Conservation (phyloP, 2,329 filamentous ascomycete genomes). For the Colletotrichum tanaceti region DNA sequence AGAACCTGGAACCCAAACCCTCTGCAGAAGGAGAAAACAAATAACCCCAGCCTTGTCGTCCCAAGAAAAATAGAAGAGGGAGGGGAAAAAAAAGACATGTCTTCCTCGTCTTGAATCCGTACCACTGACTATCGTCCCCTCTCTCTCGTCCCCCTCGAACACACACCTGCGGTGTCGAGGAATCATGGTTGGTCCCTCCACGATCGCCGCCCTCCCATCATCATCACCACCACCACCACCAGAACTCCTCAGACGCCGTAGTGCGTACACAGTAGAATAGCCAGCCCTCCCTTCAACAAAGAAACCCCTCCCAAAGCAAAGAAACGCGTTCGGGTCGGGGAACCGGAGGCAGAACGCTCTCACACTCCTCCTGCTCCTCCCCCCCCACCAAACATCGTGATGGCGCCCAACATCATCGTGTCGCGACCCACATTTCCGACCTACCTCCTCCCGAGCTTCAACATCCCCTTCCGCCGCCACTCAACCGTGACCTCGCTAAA, state of each 20-base stretch:
- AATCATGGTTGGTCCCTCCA: constrained; percentile 23
- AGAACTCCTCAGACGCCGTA: background rate
- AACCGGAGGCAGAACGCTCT: background rate
- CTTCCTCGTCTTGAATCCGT: constrained; percentile 3
- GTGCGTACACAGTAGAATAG: background rate
- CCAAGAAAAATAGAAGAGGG: background rate
- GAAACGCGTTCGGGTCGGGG: background rate
- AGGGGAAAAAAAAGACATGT: background rate
- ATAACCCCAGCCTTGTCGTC: constrained; percentile 6
- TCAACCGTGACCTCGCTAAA: constrained; percentile 45
- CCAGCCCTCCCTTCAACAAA: background rate
- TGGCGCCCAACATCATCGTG: constrained; percentile 50
- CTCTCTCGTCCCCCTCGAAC: background rate
- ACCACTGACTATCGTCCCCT: background rate
- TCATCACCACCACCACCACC: background rate
- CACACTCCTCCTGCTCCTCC: too few species aligned
- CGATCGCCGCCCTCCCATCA: background rate
- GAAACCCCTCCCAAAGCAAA: background rate
- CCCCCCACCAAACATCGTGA: background rate
- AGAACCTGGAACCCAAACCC: background rate
- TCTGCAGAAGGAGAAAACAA: constrained; percentile 5
- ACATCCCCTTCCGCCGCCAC: constrained; percentile 59
- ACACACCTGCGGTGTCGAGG: background rate
- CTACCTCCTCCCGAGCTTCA: constrained; percentile 65
- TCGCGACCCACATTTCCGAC: constrained; percentile 60